These are phyloP conservation scores for Malus hybrid DNA, from an alignment of 331 rosid species.

Conservation along the genomic window DNA sequence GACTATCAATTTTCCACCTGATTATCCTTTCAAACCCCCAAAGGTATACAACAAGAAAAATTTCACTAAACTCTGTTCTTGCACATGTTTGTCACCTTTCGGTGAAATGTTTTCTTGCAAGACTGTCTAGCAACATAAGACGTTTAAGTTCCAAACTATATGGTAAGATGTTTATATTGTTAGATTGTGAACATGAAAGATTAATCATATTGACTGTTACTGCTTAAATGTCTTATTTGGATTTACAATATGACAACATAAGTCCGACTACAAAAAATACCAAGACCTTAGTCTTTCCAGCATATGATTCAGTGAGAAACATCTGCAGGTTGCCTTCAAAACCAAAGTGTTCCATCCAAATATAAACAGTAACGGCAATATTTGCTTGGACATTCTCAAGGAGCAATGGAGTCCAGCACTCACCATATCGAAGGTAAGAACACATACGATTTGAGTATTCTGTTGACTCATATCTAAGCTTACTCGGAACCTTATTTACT, in stretches of 20 bases:
- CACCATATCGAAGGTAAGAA: conserved; percentile 74
- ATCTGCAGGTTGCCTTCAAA: conserved; percentile 70
- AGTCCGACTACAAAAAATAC: background rate
- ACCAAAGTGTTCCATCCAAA: conserved; percentile 93
- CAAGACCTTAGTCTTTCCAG: background rate
- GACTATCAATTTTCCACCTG: conserved; percentile 82
- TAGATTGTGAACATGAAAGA: background rate
- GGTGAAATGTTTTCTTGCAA: background rate
- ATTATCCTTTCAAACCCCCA: conserved; percentile 95
- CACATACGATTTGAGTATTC: background rate
- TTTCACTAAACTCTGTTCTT: background rate
- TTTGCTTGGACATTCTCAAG: conserved; percentile 85
- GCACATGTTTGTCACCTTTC: background rate
- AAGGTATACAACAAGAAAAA: conserved; percentile 36
- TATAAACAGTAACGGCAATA: conserved; percentile 77
- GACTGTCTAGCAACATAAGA: background rate
- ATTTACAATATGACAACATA: background rate
- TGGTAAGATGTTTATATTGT: background rate
- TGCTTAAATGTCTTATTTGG: background rate
- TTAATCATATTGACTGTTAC: background rate
- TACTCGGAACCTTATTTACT: background rate
- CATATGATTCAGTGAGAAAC: background rate
- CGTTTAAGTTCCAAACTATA: background rate
- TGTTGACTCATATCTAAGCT: background rate
- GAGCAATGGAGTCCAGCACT: conserved; percentile 99